Conservation (phyloP, 164 flowering plant species). For the Chimonanthus praecox region DNA sequence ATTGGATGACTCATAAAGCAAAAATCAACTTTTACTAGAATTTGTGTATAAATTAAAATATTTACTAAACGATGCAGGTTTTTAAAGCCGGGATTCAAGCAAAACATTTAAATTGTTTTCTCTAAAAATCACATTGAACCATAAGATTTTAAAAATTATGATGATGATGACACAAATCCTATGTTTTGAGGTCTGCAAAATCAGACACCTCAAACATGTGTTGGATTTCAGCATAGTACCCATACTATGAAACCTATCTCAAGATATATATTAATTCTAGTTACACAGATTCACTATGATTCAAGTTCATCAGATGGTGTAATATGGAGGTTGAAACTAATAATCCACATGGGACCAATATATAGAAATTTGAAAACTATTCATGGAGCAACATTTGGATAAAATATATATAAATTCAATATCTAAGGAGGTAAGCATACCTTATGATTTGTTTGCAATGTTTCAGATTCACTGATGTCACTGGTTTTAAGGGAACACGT, state of each 20-base stretch:
- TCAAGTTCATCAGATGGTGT: background rate
- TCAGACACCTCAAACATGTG: too few species aligned
- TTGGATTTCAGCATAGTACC: too few species aligned
- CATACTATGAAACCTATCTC: background rate
- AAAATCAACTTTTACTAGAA: too few species aligned
- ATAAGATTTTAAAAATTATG: background rate
- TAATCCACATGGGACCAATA: background rate
- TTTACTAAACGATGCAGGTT: too few species aligned
- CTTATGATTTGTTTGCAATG: constrained; percentile 8
- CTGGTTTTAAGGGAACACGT: background rate
- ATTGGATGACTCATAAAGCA: too few species aligned
- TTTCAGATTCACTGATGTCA: constrained; percentile 9
- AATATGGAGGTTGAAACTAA: background rate
- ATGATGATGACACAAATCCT: background rate
- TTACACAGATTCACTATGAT: background rate
- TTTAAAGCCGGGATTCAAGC: too few species aligned
- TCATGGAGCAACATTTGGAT: background rate
- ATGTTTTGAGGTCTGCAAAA: background rate
- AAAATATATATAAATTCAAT: too few species aligned
- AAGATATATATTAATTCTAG: too few species aligned
- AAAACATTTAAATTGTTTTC: too few species aligned
- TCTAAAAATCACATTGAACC: background rate
- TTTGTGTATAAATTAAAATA: too few species aligned
- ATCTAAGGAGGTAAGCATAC: background rate
- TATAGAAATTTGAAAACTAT: too few species aligned